phyloP scores from a whole-genome alignment of 208 protist genomes.

The Leishmania arabica region DNA sequence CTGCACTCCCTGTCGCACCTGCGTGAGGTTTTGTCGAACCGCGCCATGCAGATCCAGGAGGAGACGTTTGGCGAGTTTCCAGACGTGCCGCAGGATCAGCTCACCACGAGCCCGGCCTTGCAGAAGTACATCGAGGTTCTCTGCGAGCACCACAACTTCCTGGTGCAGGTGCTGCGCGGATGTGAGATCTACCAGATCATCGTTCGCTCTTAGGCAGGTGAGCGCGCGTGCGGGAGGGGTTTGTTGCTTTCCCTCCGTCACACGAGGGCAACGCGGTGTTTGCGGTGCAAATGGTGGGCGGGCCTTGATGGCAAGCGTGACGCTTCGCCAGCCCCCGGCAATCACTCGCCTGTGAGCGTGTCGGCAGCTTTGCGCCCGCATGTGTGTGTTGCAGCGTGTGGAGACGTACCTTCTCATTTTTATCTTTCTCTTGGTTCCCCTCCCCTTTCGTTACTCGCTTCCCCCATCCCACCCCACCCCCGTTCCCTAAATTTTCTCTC shows the following conservation, averaged over 20 bases:
- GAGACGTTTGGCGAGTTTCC: constrained; percentile 82
- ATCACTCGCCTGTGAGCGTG: not conserved
- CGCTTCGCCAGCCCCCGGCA: not conserved
- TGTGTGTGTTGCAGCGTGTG: not conserved
- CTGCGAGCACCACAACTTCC: constrained; percentile 90
- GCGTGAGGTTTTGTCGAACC: constrained; percentile 77
- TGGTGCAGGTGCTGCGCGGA: constrained; percentile 84
- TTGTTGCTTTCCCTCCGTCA: not conserved
- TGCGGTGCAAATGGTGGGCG: not conserved
- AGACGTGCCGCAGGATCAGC: constrained; percentile 54
- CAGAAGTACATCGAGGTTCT: constrained; percentile 88
- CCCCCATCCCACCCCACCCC: not conserved
- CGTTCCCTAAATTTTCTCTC: no score
- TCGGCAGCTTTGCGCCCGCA: not conserved
- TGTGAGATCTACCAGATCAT: constrained; percentile 91
- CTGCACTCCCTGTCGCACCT: constrained; percentile 88
- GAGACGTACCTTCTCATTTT: not conserved
- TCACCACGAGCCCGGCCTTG: constrained; percentile 72
- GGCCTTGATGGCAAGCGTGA: not conserved
- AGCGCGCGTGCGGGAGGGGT: not conserved
- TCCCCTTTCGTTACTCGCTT: not conserved
- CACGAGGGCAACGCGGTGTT: not conserved
- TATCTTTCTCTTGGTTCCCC: not conserved
- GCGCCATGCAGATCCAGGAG: constrained; percentile 81
- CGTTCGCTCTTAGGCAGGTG: constrained; percentile 46